Base-by-base conservation (phyloP, 768 basidiomycete species). In the Tricholoma flavovirens region DNA sequence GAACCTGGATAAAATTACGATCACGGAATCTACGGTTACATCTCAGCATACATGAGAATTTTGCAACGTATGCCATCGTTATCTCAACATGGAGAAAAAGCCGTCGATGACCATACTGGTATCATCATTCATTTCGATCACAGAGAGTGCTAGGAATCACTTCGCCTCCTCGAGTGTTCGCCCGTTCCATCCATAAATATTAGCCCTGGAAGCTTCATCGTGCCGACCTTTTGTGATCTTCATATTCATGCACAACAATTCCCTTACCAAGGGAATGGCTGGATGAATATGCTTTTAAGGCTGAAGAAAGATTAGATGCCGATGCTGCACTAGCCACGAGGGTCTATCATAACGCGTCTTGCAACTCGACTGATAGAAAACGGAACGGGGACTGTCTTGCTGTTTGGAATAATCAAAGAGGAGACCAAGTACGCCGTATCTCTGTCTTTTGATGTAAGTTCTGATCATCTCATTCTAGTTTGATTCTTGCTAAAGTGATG, bases 191-290 rank as follows among this genome's bases (percentile, higher is more conserved):
- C 73, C 36, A 64, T 63, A 1, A 49, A 59, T 5, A 64, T 88
- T 11, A 80, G 81, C 2, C 29, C 54, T 8, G 83, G 84, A n/a
- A 77, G 73, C 52, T 90, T 93, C 64, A 56, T 93, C 40, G 59
- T 88, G n/a, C 90, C 92, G 1, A 82, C 84, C 0, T 94, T 93
- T 68, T 83, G 81, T 55, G 92, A 94, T 67, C 75, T 91, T 4
- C 92, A 94, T 65, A 77, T 93, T 0, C 93, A 95, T 66, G 91
- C 92, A 0, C 90, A 93, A 1, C 93, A 95, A 66, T 93, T 88
- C 66, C 75, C 93, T 32, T 94, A 93, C 57, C 87, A 91, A 55
- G 93, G 93, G 70, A 90, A 60, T 93, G 92, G 92, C 78, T 94
- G 7, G 77, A 90, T 36, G 77, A 78, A 29, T 94, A 94, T 59